These are phyloP conservation scores for Miscanthus lutarioriparius DNA, from an alignment of 176 grass and related monocot genomes.

Conservation along the genomic window DNA sequence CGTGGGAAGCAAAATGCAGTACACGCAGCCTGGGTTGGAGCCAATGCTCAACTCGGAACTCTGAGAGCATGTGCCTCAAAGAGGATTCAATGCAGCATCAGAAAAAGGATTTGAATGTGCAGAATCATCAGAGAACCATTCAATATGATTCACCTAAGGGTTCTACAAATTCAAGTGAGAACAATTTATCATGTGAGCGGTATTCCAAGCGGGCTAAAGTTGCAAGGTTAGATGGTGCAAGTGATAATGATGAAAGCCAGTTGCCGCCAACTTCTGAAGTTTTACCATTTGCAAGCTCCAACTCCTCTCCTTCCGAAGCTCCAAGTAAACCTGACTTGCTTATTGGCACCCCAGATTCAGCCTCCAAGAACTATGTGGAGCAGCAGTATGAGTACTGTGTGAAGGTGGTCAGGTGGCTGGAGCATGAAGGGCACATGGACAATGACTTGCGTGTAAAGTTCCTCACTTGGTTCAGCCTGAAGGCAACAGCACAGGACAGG, in stretches of 20 bases:
- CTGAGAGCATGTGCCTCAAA: constrained; percentile 44
- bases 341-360: constrained; percentile 55
- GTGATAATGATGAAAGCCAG: constrained; percentile 57
- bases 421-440: constrained; percentile 72
- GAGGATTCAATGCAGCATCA: constrained; percentile 40
- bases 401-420: constrained; percentile 89
- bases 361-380: constrained; percentile 64
- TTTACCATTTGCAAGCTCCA: constrained; percentile 57
- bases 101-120: constrained; percentile 48
- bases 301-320: constrained; percentile 48
- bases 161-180: constrained; percentile 81
- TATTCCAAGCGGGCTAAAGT: constrained; percentile 54
- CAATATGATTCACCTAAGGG: constrained; percentile 78
- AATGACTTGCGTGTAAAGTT: constrained; percentile 80
- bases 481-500: constrained; percentile 82
- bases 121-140: constrained; percentile 37
- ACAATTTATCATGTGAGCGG: constrained; percentile 51
- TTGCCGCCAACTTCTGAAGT: constrained; percentile 48
- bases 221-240: constrained; percentile 47
- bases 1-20: constrained; percentile 63
- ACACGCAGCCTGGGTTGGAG: constrained; percentile 60
- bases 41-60: constrained; percentile 59
- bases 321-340: constrained; percentile 59
- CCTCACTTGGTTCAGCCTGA: constrained; percentile 95
- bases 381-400: constrained; percentile 85